Conservation (phyloP, 2,329 filamentous ascomycete species). For the Boeremia lycopersici region DNA sequence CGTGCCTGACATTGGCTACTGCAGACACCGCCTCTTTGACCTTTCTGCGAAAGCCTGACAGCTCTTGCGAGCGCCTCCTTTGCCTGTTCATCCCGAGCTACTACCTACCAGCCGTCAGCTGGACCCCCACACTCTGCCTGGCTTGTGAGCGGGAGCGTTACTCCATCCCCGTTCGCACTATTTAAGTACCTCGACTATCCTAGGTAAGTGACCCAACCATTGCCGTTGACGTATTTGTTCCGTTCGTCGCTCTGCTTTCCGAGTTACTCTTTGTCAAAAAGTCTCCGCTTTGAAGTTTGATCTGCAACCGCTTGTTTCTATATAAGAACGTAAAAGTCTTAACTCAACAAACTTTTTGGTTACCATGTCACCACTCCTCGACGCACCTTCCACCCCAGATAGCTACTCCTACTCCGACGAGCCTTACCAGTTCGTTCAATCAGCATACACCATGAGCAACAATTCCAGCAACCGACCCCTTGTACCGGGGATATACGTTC, state of each 20-base stretch:
- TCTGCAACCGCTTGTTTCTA: slow-evolving; percentile 32
- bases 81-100: slow-evolving; percentile 37
- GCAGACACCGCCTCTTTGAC: slow-evolving; percentile 45
- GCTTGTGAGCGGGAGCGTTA: slow-evolving; percentile 18
- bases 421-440: slow-evolving; percentile 44
- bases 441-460: slow-evolving; percentile 43
- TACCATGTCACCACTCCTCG: slow-evolving; percentile 49
- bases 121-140: slow-evolving; percentile 45
- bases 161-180: slow-evolving; percentile 37
- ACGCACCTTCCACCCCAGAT: slow-evolving; percentile 45
- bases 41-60: slow-evolving; percentile 35
- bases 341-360: slow-evolving; percentile 15
- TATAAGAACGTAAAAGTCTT: slow-evolving; percentile 31
- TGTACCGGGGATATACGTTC: slow-evolving; percentile 52
- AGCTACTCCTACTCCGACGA: slow-evolving; percentile 39
- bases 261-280: slow-evolving; percentile 41
- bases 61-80: slow-evolving; percentile 35
- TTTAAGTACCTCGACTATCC: slow-evolving; percentile 47
- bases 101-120: slow-evolving; percentile 44
- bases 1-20: slow-evolving; percentile 42
- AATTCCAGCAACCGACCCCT: slow-evolving; percentile 48
- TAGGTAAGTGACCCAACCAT: slow-evolving; percentile 32
- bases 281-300: slow-evolving; percentile 30
- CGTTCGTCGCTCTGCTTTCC: slow-evolving; percentile 31
- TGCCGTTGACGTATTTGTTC: slow-evolving; percentile 44